Evolutionary conservation across 148 eudicot species (phyloP).

Genomic region (Spergularia marina): DNA sequence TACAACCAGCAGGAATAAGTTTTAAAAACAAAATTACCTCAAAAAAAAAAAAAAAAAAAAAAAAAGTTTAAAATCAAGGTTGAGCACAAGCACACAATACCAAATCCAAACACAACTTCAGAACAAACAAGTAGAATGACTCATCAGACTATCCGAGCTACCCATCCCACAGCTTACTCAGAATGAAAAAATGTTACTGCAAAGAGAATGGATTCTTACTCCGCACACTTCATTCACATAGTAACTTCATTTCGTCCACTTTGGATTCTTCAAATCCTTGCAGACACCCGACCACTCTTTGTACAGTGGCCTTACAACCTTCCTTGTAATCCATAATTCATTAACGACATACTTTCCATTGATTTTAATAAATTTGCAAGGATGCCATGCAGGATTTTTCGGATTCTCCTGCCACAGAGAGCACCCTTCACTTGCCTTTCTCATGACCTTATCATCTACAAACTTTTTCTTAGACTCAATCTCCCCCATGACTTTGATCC

Average conservation of each 20-base stretch:
- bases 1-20: too few relatives aligned
- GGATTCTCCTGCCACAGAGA: conserved; percentile 84
- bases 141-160: neutral
- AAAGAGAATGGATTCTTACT: conserved; percentile 18
- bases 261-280: conserved; percentile 40
- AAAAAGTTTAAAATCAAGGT: neutral
- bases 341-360: conserved; percentile 47
- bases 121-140: neutral
- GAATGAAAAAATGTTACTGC: too few relatives aligned
- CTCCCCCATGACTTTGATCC: conserved; percentile 86
- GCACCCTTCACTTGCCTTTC: conserved; percentile 66
- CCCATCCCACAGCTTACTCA: neutral
- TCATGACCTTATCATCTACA: conserved; percentile 41
- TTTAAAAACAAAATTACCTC: too few relatives aligned
- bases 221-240: neutral
- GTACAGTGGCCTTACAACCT: conserved; percentile 63
- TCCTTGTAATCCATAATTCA: conserved; percentile 74
- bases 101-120: too few relatives aligned
- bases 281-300: conserved; percentile 55
- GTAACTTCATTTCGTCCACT: conserved; percentile 37
- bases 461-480: conserved; percentile 64
- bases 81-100: neutral
- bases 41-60: too few relatives aligned
- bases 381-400: conserved; percentile 72
- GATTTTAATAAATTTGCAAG: conserved; percentile 45